A percentile compares a stretch with the other conserved stretches of the same genome.
Evolutionary conservation across 371 early-diverging fungal species (phyloP).

Genomic region (Mortierella sp.): DNA sequence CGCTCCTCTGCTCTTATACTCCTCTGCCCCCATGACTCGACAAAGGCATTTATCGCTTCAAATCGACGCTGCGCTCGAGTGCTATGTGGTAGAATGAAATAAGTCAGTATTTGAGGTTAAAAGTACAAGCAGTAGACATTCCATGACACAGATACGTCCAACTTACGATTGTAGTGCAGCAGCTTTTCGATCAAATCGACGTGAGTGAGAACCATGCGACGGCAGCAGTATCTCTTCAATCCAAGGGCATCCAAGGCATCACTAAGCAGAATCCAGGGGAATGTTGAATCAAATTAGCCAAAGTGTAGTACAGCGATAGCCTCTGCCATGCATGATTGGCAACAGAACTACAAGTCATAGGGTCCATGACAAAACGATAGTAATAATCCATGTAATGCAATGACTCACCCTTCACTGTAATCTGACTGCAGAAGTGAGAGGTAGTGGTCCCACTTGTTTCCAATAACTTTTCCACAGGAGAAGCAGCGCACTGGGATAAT

Average conservation of each 20-base stretch:
- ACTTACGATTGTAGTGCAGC: conserved; percentile 93
- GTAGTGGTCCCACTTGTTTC: conserved; percentile 98
- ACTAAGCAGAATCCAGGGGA: conserved; percentile 54
- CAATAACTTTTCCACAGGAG: conserved; percentile 98
- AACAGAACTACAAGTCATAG: background rate
- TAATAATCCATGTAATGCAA: background rate
- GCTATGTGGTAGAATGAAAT: conserved; percentile 14
- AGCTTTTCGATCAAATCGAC: conserved; percentile 99
- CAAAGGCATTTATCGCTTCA: conserved; percentile 45
- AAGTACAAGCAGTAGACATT: too few species aligned
- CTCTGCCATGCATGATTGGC: too few species aligned
- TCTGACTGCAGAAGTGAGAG: conserved; percentile 84
- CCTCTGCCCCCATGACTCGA: too few species aligned
- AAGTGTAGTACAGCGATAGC: background rate
- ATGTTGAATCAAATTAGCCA: background rate
- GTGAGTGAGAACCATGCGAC: conserved; percentile 99
- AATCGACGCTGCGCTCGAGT: conserved; percentile 53
- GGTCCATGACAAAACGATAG: background rate
- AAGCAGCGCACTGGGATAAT: conserved; percentile 98
- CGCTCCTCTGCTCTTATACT: background rate
- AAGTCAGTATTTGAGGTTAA: background rate
- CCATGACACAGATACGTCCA: background rate
- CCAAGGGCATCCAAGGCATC: conserved; percentile 95
- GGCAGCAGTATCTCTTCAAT: conserved; percentile 98
- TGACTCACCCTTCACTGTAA: conserved; percentile 80